phyloP scores from a whole-genome alignment of 768 basidiomycete species.

The Tulasnella sp. region DNA sequence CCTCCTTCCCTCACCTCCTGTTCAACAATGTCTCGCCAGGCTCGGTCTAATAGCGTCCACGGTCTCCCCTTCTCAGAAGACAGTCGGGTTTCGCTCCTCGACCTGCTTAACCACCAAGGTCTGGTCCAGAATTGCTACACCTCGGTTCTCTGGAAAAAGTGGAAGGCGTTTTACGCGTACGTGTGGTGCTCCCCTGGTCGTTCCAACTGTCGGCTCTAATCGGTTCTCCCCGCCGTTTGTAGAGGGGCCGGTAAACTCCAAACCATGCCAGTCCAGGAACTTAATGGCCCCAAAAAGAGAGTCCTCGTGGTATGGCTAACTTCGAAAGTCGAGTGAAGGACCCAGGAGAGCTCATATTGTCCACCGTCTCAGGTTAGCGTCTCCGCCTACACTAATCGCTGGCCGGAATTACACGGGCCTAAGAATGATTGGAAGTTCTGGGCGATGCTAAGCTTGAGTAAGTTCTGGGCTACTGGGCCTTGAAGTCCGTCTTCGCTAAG shows the following conservation, averaged over 20 bases:
- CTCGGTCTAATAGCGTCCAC: neutral
- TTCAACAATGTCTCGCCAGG: neutral
- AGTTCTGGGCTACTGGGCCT: neutral
- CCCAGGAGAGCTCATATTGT: neutral
- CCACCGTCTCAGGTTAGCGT: neutral
- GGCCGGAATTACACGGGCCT: neutral
- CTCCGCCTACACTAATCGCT: neutral
- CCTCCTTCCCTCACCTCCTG: neutral
- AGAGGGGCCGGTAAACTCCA: neutral
- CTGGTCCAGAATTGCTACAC: neutral
- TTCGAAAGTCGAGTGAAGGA: neutral
- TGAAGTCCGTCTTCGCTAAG: too few relatives aligned
- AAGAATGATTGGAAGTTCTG: neutral
- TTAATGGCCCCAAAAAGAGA: neutral
- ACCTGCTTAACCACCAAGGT: neutral
- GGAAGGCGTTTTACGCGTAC: neutral
- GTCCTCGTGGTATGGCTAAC: neutral
- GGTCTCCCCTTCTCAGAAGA: neutral
- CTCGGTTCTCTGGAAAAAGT: neutral
- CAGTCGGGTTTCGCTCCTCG: neutral
- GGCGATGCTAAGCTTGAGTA: neutral
- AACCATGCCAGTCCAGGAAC: neutral
- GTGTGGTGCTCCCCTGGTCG: neutral
- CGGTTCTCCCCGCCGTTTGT: neutral
- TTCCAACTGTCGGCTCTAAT: neutral